These are phyloP conservation scores for Rhizophagus prolifer DNA, from an alignment of 192 early-diverging fungal genomes.

Conservation along the genomic window DNA sequence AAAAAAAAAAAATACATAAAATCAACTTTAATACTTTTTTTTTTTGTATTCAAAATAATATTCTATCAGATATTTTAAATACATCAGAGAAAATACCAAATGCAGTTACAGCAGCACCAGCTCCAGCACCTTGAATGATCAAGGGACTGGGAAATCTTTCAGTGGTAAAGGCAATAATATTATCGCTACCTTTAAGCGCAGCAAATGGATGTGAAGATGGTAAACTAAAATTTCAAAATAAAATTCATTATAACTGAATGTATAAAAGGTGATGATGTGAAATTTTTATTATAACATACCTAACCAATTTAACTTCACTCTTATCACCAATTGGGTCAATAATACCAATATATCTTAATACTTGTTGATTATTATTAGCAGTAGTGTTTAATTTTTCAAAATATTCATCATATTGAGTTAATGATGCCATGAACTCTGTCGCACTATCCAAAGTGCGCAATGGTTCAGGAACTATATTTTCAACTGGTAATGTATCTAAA, in stretches of 20 bases:
- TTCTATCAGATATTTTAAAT: constrained; percentile 79
- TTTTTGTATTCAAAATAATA: not conserved
- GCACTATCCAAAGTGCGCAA: constrained; percentile 71
- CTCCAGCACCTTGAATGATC: constrained; percentile 95
- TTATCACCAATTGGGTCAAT: constrained; percentile 71
- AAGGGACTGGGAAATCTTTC: constrained; percentile 91
- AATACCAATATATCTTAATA: constrained; percentile 92
- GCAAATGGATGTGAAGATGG: constrained; percentile 91
- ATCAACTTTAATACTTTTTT: no score
- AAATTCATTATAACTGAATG: constrained; percentile 7
- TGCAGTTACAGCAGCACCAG: constrained; percentile 95
- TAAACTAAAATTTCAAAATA: constrained; percentile 53
- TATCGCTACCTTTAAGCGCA: constrained; percentile 94
- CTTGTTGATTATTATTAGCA: constrained; percentile 67
- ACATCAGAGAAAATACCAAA: constrained; percentile 97
- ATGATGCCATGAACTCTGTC: constrained; percentile 79
- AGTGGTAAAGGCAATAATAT: constrained; percentile 96
- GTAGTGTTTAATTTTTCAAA: constrained; percentile 80
- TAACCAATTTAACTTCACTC: constrained; percentile 76
- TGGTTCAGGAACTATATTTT: constrained; percentile 94
- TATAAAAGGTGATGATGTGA: not conserved
- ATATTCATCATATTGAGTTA: constrained; percentile 85
- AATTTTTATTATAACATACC: constrained; percentile 40
- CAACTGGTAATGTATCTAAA: constrained; percentile 77
- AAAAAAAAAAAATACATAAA: no score